Base-by-base conservation (phyloP, 768 basidiomycete species). In the Boletus patriciae region DNA sequence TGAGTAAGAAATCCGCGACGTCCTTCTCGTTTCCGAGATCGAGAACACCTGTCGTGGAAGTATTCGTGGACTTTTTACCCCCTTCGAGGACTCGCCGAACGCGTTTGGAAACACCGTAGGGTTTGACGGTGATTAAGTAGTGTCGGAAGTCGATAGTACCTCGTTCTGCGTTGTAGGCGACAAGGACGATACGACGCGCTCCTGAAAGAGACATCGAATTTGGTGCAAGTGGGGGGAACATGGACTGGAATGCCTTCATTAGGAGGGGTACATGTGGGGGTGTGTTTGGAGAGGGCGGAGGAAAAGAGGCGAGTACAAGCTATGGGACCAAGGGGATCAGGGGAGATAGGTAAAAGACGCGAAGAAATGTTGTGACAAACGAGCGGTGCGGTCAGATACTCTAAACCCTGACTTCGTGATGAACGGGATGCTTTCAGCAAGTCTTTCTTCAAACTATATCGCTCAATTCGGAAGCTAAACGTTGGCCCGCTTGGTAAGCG, bases 241-340 rank as follows among this genome's bases (percentile, higher is more conserved):
- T 78, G 31, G 92, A 88, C 72, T 98, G 97, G 76, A 99, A 97
- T 56, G 94, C 85, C 73, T 97, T 97, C 82, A 94, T 88, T 67
- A 98, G 82, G 55, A 98, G 87, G 37, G 92, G 82, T 38, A 98
- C 80, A 69, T 98, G 94, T 3, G 87, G 84, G 3, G 92, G 88
- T 3, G 88, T 88, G 23, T 76, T 80, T 3, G 89, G 87, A 11
- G 83, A 86, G 48, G 85, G 87, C 55, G 80, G 84, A 50, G 84
- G 93, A 74, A 85, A 96, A 18, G 87, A 96, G 60, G 88, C 92
- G 27, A 98, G 84, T 3, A 99, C 96, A 55, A 98, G 87, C 96
- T 46, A 54, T 11, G 18, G 31, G 40, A 50, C 27, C 23, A 53
- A 45, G 4, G 1, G 3, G 42, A 49, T 58, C 45, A 46, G 19